Base-by-base conservation (phyloP, 1,284 basidiomycete genomes). In the Trichosporon sp. region DNA sequence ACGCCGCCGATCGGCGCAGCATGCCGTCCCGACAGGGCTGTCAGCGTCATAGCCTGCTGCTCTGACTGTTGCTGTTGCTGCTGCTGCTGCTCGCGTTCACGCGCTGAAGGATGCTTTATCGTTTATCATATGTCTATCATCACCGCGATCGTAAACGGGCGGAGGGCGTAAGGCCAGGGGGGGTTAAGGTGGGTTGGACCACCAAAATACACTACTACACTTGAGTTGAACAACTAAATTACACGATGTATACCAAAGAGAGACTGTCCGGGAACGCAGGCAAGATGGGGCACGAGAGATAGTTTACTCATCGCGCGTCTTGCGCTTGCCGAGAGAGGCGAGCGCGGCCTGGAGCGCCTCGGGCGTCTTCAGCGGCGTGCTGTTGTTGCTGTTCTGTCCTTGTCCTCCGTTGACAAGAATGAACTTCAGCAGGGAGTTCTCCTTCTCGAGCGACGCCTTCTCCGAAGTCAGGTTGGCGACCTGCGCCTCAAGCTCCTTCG, bases 401-500 rank as follows among this genome's bases (percentile, higher is more conserved):
- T 93, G 59, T 61, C 59, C 59, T 32, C 93, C 92, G 48, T 92
- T 93, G 5, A 96, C 91, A 32, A 98, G 93, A 48, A 98, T 86
- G 2, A 93, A 93, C 85, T 96, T 94, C 75, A 98, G 84, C 92
- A 96, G 95, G 10, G 92, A 92, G 81, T 99, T 99, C 86, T 99
- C 96, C 71, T 93, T 89, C 71, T 94, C 87, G 66, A 98, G 87
- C 0, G 90, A 91, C 79, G 94, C 93, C 84, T 96, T 96, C 84
- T 98, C 94, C 76, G 92, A 89, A 84, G 96, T 92, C 7, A 98
- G 87, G 78, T 92, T 91, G 63, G 86, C 87, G 8, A 98, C 92
- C 70, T 92, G 90, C 1, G 86, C 86, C 81, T 95, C 91, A n/a
- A 98, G 88, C 79, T 97, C 94, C 85, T 95, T 95, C 19, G 93